Evolutionary conservation across 2,329 filamentous ascomycete genomes (phyloP), one percentile per base, ranked within the genome.

Genomic region (Samsoniella hepiali): DNA sequence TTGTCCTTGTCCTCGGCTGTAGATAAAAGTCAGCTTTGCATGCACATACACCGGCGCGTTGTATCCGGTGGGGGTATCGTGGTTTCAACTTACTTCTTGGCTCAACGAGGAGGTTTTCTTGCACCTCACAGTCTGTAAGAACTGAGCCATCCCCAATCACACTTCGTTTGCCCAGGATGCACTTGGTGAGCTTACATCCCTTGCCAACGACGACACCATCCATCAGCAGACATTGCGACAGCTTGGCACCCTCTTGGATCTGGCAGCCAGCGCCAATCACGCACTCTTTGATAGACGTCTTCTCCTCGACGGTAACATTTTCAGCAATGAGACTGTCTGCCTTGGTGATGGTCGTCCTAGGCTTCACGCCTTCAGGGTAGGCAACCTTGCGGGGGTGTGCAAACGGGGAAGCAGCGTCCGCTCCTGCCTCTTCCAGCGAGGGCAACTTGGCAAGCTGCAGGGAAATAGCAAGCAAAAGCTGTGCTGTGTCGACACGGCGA

Each of bases 171-270:
- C 95, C 95, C 47, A 98, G 78, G 38, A 98, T 91, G 72, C 93
- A 97, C 29, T 91, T 91, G 1, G 91, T 95, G 58, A 98, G 80
- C 74, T 92, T 92, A 72, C 89, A 93, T 50, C 90, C 89, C 70
- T 91, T 90, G 15, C 91, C 93, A 13, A 99, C 84, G 8, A 91
- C 88, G 0, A 91, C 93, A 3, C 91, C 91, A 65, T 98, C 94
- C 92, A 98, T 97, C 27, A 98, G 79, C 55, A 98, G 77, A 75
- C 94, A 98, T 67, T 93, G 86, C n/a, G 87, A 88, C 51, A 99
- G 78, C 68, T 93, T 91, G 36, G 90, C 92, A n/a, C 93, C 92
- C 68, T 89, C 88, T 66, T 88, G 88, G 67, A 99, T 94, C 70
- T 91, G 89, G 74, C 92, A 96, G 69, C 91, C 92, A 5, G 91